Evolutionary conservation across 2,329 filamentous ascomycete genomes (phyloP), one percentile per base, ranked within the genome.

Genomic region (Calycina herbarum): DNA sequence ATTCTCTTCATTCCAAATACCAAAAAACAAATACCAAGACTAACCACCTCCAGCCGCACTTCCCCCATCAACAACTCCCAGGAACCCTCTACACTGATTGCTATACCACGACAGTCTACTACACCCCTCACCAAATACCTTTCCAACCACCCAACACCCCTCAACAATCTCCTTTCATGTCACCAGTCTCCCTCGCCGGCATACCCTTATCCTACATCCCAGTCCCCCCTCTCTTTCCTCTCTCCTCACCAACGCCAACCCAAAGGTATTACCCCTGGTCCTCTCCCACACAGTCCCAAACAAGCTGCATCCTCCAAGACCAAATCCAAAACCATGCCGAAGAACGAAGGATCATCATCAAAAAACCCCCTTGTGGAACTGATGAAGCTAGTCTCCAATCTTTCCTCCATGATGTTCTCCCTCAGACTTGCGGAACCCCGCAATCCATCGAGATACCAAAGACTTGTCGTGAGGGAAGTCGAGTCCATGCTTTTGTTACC

Each of bases 291-390:
- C 48, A 54, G 7, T 27, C 48, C 48, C n/a, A 54, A 54, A 13
- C 20, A 51, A 20, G 13, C 38, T 4, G 11, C 13, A 40, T 27
- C 8, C 45, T n/a, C 24, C 48, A 54, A 27, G 27, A 13, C 38
- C 38, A 40, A 15, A 0, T 29, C 27, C 27, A 29, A 38, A 38
- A 38, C 8, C 10, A 38, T 3, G 3, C 13, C 38, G 70, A 73
- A 62, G 65, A 68, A 5, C 64, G 71, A 15, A 73, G 71, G 57
- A 64, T 74, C 5, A 69, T 74, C 8, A 69, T 74, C 33, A 73
- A 66, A 2, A 61, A 58, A 35, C 66, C 73, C 0, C 65, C 70
- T 0, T 62, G 51, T 10, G 27, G 29, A 1, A 62, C 60, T 1
- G 65, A 64, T 2, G 48, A 63, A 31, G 33, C 27, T 4, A 57